Percentiles rank a stretch among this genome's conserved stretches.
phyloP scores from a whole-genome alignment of 352 stramenopile species.

The Globisporangium parvum region DNA sequence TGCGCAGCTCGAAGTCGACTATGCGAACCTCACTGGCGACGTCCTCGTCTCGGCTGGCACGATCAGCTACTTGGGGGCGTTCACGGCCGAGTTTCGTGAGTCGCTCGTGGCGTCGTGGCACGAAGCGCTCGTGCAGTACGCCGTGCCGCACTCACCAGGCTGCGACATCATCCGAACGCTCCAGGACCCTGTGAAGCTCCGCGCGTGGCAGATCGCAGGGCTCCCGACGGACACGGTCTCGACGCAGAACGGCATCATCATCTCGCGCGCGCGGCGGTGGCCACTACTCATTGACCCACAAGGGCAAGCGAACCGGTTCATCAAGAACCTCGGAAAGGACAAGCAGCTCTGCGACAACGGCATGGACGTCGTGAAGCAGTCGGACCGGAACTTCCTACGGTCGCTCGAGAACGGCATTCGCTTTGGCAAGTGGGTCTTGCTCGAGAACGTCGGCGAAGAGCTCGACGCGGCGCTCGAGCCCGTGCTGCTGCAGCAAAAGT shows the following conservation, averaged over 20 bases:
- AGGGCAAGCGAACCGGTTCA: slow-evolving; percentile 90
- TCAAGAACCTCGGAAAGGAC: slow-evolving; percentile 86
- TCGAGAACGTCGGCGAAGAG: slow-evolving; percentile 89
- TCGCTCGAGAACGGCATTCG: slow-evolving; percentile 87
- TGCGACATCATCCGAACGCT: slow-evolving; percentile 85
- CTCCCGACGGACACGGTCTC: slow-evolving; percentile 87
- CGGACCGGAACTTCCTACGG: slow-evolving; percentile 83
- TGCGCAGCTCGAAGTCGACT: slow-evolving; percentile 66
- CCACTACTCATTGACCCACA: slow-evolving; percentile 89
- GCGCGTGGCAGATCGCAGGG: slow-evolving; percentile 84
- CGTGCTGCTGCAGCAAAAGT: slow-evolving; percentile 88
- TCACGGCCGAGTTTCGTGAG: slow-evolving; percentile 84
- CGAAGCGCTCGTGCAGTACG: slow-evolving; percentile 44
- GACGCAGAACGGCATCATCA: slow-evolving; percentile 94
- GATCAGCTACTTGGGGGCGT: slow-evolving; percentile 85
- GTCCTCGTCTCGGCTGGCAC: slow-evolving; percentile 82
- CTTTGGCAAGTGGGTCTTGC: slow-evolving; percentile 88
- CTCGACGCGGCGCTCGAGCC: slow-evolving; percentile 89
- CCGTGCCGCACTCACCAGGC: slow-evolving; percentile 70
- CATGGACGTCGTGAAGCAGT: slow-evolving; percentile 90
- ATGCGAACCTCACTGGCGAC: slow-evolving; percentile 76
- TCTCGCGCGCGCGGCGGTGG: slow-evolving; percentile 78
- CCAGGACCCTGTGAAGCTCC: slow-evolving; percentile 83
- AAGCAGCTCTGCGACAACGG: slow-evolving; percentile 83
- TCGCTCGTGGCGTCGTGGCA: slow-evolving; percentile 62